Evolutionary conservation across 2,329 filamentous ascomycete species (phyloP).

Genomic region (Colletotrichum sp.): DNA sequence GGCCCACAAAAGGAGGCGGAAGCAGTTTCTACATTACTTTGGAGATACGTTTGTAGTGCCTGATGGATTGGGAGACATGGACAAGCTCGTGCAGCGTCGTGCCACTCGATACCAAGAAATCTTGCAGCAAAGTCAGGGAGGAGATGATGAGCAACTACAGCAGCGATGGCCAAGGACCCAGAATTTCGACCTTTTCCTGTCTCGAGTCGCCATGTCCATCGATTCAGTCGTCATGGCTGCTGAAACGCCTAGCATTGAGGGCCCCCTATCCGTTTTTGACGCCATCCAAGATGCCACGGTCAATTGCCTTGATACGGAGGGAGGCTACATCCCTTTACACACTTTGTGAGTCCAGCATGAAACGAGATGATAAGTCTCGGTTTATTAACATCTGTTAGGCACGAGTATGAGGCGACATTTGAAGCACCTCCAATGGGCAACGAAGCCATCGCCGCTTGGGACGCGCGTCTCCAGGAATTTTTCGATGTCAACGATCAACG

Average conservation of each 20-base stretch:
- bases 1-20: slow-evolving; percentile 10
- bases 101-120: background rate
- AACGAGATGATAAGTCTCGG: background rate
- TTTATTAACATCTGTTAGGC: background rate
- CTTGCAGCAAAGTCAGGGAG: background rate
- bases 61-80: slow-evolving; percentile 19
- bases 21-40: slow-evolving; percentile 12
- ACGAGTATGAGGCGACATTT: slow-evolving; percentile 18
- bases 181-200: slow-evolving; percentile 14
- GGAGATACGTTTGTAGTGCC: slow-evolving; percentile 20
- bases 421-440: slow-evolving; percentile 15
- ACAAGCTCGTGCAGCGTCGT: slow-evolving; percentile 16
- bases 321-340: slow-evolving; percentile 6
- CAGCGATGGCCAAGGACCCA: slow-evolving; percentile 16
- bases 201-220: slow-evolving; percentile 18
- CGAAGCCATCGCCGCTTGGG: slow-evolving; percentile 10
- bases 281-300: slow-evolving; percentile 4
- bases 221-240: slow-evolving; percentile 18
- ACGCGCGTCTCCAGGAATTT: slow-evolving; percentile 14
- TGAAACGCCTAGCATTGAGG: background rate
- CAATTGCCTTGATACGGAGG: slow-evolving; percentile 8
- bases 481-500: background rate
- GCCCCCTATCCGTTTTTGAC: slow-evolving; percentile 6
- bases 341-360: slow-evolving; percentile 4
- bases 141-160: background rate